Evolutionary conservation across 257 asterid species (phyloP).

Genomic region (Lithospermum erythrorhizon): DNA sequence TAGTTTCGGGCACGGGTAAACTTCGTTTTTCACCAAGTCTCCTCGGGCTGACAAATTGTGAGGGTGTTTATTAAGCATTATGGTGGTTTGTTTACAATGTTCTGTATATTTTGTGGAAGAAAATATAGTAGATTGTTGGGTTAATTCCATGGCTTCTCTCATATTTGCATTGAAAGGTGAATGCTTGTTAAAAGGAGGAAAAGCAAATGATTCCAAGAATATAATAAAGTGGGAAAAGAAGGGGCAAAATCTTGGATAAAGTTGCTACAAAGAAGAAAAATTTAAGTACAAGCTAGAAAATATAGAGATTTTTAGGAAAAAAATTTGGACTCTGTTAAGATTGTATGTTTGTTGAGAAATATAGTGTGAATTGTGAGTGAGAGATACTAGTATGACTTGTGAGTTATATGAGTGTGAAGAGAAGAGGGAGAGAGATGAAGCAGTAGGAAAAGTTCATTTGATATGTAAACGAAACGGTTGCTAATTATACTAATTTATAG

Average conservation of each 20-base stretch:
- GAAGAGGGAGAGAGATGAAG: neutral
- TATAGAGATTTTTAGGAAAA: neutral
- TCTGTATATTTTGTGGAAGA: constrained; percentile 37
- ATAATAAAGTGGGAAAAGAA: constrained; percentile 33
- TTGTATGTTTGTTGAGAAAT: no score
- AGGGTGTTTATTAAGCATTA: constrained; percentile 4
- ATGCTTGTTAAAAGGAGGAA: constrained; percentile 18
- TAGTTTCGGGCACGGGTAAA: constrained; percentile 19
- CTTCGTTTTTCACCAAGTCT: neutral
- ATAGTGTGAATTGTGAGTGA: neutral
- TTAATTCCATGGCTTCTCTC: constrained; percentile 17
- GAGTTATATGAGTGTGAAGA: no score
- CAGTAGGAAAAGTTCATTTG: constrained; percentile 8
- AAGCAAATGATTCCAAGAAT: constrained; percentile 25
- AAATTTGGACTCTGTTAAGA: neutral
- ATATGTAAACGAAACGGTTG: constrained; percentile 30
- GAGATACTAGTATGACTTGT: no score
- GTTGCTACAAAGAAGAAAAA: constrained; percentile 19
- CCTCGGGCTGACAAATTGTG: neutral
- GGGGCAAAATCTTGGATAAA: constrained; percentile 10
- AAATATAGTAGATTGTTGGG: neutral
- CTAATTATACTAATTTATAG: constrained; percentile 44
- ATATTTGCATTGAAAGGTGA: constrained; percentile 58
- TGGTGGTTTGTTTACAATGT: constrained; percentile 39
- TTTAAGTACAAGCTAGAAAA: no score